These are phyloP conservation scores for Raddia distichophylla DNA, from an alignment of 176 grass and related monocot genomes.

Conservation along the genomic window DNA sequence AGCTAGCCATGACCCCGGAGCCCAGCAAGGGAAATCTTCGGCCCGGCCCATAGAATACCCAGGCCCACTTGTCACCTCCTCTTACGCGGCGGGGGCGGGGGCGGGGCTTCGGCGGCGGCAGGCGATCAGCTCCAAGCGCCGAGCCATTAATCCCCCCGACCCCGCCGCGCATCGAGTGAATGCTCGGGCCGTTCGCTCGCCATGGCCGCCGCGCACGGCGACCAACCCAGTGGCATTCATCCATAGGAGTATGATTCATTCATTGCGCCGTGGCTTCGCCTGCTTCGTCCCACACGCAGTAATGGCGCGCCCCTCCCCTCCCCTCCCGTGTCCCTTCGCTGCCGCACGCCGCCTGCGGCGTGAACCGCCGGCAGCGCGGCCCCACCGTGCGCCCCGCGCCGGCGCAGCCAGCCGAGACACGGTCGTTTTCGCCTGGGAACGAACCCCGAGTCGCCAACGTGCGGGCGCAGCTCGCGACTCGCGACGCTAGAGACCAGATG, in stretches of 20 bases:
- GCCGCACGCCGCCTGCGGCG: conserved; percentile 7
- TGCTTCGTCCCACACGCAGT: not conserved
- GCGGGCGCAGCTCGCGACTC: not conserved
- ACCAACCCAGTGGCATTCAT: not conserved
- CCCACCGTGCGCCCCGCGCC: not conserved
- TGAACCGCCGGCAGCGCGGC: conserved; percentile 37
- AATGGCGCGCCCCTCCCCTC: not conserved
- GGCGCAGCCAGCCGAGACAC: not conserved
- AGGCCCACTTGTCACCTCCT: not conserved
- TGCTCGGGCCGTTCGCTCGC: no score
- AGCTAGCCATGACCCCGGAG: not conserved
- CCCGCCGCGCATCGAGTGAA: not conserved
- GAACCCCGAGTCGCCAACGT: no score
- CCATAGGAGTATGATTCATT: not conserved
- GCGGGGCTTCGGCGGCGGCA: no score
- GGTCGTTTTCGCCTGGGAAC: not conserved
- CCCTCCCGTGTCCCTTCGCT: not conserved
- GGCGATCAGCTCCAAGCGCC: not conserved
- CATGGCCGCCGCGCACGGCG: not conserved
- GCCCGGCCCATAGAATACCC: not conserved
- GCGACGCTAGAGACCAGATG: not conserved
- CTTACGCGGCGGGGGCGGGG: not conserved
- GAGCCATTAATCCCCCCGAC: not conserved
- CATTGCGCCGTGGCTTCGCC: not conserved
- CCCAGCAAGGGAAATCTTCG: not conserved